Base-by-base conservation (phyloP, 257 asterid species). In the Galeopsis tetrahit region DNA sequence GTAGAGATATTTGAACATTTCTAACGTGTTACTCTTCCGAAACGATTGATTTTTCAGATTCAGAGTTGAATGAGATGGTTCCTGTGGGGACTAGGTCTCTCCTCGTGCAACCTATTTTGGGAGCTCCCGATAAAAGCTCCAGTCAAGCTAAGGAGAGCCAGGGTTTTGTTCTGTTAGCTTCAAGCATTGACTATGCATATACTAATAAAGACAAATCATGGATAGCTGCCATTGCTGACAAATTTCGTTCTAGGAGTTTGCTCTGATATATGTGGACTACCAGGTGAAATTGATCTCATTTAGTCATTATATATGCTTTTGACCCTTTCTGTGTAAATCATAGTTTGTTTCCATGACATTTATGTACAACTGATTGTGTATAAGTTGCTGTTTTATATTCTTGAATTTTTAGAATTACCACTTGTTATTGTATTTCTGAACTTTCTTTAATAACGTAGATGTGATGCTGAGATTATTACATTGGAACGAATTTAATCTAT, bases 161-260 rank as follows among this genome's bases (percentile, higher is more conserved):
- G 63, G 96, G 96, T 34, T 89, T 89, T 74, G 76, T 94, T 70
- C 75, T 94, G 78, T 75, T 94, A 87, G 98, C 93, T 58, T 91
- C 98, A 21, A 80, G 82, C 74, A 77, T 85, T 39, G 88, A 81
- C 67, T 87, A 85, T 66, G 96, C 96, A 60, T 91, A 84, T 75
- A 85, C 76, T 70, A 84, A 77, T 33, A 88, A 82, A 73, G 96
- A 90, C 82, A 83, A 77, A 74, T 86, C 88, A 39, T 92, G 98
- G 98, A 82, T 87, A 67, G 85, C 85, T 81, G 90, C 89, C 55
- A 73, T 87, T 66, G 92, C 97, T 65, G 82, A 84, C 81, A 95
- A 95, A 83, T 90, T 87, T 77, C 66, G 76, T 75, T 88, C 89
- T 81, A 79, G 35, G 70, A 65, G 9, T 57, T 14, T 42, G 53